These are phyloP conservation scores for Stromatinia cepivora DNA, from an alignment of 2,329 filamentous ascomycete species.

Conservation along the genomic window DNA sequence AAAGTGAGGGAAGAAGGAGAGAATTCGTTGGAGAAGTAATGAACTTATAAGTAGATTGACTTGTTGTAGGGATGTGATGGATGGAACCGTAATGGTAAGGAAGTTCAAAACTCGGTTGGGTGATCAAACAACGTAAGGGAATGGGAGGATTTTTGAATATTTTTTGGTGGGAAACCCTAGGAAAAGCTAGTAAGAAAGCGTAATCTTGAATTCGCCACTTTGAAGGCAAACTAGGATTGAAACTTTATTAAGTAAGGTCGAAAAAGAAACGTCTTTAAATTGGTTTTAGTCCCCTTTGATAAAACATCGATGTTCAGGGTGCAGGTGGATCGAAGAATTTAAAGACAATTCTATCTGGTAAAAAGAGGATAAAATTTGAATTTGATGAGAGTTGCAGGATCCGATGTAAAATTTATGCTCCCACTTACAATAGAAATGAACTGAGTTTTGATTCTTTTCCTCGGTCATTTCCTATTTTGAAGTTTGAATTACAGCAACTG, in stretches of 20 bases:
- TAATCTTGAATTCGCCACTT: not conserved
- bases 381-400: not conserved
- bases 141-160: not conserved
- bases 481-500: not conserved
- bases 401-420: not conserved
- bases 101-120: conserved; percentile 12
- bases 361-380: not conserved
- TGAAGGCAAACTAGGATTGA: not conserved
- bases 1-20: not conserved
- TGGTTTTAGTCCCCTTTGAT: not conserved
- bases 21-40: not conserved
- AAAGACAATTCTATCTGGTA: not conserved
- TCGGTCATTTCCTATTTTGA: not conserved
- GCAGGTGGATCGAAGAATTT: not conserved
- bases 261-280: not conserved
- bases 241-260: too few species aligned
- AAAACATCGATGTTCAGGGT: too few species aligned
- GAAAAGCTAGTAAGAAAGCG: not conserved
- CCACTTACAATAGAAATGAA: not conserved
- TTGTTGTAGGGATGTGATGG: not conserved
- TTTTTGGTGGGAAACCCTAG: conserved; percentile 11
- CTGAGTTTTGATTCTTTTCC: not conserved
- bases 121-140: conserved; percentile 13
- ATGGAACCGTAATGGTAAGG: not conserved
- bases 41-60: conserved; percentile 22